Evolutionary conservation across 164 flowering plant genomes (phyloP).

Genomic region (Kingdonia uniflora): DNA sequence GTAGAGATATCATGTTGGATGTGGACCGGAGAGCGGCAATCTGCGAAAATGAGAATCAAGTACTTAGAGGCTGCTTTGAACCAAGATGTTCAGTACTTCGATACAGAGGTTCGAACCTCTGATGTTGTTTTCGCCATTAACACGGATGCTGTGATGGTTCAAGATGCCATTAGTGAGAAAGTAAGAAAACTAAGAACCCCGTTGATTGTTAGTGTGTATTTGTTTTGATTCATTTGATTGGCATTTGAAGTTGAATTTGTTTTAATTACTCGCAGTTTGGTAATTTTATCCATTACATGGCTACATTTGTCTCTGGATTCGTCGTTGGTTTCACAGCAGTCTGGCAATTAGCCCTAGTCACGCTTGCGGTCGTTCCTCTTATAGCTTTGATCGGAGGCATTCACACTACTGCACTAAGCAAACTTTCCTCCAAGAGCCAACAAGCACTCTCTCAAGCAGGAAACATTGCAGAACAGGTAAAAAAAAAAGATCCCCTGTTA

Average conservation of each 20-base stretch:
- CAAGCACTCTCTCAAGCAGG: conserved; percentile 91
- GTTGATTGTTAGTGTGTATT: background rate
- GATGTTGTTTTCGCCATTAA: conserved; percentile 91
- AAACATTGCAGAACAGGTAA: conserved; percentile 88
- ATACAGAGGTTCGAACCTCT: conserved; percentile 94
- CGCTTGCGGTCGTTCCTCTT: conserved; percentile 93
- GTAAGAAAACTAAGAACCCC: conserved; percentile 17
- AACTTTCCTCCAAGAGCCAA: conserved; percentile 89
- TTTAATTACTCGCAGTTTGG: conserved; percentile 52
- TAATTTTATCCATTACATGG: conserved; percentile 89
- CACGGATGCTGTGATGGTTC: conserved; percentile 94
- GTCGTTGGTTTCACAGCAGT: conserved; percentile 98
- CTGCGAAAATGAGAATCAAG: conserved; percentile 58
- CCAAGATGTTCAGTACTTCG: conserved; percentile 93
- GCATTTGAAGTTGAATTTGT: too few relatives aligned
- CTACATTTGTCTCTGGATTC: conserved; percentile 91
- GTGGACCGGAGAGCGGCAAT: conserved; percentile 98
- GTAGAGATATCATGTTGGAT: conserved; percentile 97
- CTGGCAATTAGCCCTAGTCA: conserved; percentile 86
- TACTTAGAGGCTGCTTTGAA: conserved; percentile 85
- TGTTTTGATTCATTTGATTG: too few relatives aligned
- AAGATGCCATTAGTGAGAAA: conserved; percentile 99
- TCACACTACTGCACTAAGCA: conserved; percentile 88
- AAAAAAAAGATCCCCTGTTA: background rate
- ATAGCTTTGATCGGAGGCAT: conserved; percentile 97